These are phyloP conservation scores for Parietaria judaica DNA, from an alignment of 306 rosid species.

Conservation along the genomic window DNA sequence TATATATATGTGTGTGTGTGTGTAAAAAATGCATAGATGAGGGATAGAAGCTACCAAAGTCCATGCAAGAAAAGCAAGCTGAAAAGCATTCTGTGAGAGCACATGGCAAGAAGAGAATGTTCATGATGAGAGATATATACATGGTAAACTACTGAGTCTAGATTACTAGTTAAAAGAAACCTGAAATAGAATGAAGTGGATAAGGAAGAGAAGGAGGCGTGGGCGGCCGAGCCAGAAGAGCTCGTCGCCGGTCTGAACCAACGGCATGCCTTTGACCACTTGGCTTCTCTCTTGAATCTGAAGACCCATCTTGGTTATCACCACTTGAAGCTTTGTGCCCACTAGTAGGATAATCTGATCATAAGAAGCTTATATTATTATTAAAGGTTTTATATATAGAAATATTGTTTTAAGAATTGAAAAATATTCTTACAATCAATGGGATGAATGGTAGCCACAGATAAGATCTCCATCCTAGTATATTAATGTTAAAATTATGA, in stretches of 20 bases:
- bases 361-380: neutral
- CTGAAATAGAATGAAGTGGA: slow-evolving; percentile 29
- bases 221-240: slow-evolving; percentile 29
- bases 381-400: too few species aligned
- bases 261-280: slow-evolving; percentile 24
- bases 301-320: slow-evolving; percentile 29
- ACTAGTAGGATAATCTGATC: slow-evolving; percentile 24
- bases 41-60: slow-evolving; percentile 30
- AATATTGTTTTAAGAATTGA: neutral
- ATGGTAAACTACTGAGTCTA: too few species aligned
- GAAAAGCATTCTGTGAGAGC: slow-evolving; percentile 64
- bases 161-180: neutral
- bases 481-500: neutral
- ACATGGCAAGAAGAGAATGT: neutral
- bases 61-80: slow-evolving; percentile 80
- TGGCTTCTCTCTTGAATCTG: slow-evolving; percentile 24
- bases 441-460: slow-evolving; percentile 28
- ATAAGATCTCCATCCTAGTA: slow-evolving; percentile 18
- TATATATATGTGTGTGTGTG: too few species aligned
- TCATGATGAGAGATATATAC: too few species aligned
- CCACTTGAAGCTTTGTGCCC: slow-evolving; percentile 30
- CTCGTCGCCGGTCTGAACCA: slow-evolving; percentile 26
- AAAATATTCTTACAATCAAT: slow-evolving; percentile 19
- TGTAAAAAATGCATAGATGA: neutral
- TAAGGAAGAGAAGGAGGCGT: slow-evolving; percentile 20